Percentiles rank a stretch among this genome's conserved stretches.
Conservation (phyloP, 768 basidiomycete species). For the Russula ochroleuca region DNA sequence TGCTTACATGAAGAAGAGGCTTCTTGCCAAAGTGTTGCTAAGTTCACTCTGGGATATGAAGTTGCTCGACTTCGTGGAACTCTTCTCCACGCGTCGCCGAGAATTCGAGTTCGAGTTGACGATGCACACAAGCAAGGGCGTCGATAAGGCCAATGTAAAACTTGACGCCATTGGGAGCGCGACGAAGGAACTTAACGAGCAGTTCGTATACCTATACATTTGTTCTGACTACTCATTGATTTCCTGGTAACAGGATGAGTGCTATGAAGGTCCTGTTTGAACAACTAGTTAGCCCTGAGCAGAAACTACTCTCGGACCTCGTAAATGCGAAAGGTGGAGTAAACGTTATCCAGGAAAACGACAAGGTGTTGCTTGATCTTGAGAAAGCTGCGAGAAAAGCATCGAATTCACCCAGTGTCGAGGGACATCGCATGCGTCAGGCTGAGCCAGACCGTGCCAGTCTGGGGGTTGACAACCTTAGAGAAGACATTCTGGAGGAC, state of each 20-base stretch:
- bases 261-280: conserved; percentile 21
- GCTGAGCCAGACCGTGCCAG: not conserved
- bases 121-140: conserved; percentile 30
- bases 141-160: conserved; percentile 13
- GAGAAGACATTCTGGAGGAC: conserved; percentile 29
- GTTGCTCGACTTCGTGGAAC: conserved; percentile 28
- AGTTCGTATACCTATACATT: conserved; percentile 14
- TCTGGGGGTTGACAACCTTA: not conserved
- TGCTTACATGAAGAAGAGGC: conserved; percentile 34
- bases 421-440: not conserved
- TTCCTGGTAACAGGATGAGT: conserved; percentile 23
- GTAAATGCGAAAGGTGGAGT: conserved; percentile 30
- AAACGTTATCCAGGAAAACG: conserved; percentile 22
- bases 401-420: not conserved
- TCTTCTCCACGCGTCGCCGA: conserved; percentile 29
- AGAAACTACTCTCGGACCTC: conserved; percentile 11
- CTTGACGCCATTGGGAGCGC: conserved; percentile 20
- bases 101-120: conserved; percentile 34
- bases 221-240: not conserved
- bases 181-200: conserved; percentile 20
- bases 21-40: conserved; percentile 32
- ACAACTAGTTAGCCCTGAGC: conserved; percentile 23
- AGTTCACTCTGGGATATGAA: conserved; percentile 32
- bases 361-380: conserved; percentile 26
- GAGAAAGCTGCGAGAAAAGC: conserved; percentile 20